Evolutionary conservation across 805 yeast genomes (phyloP), one percentile per base, ranked within the genome.

Genomic region (Blastobotrys americana): DNA sequence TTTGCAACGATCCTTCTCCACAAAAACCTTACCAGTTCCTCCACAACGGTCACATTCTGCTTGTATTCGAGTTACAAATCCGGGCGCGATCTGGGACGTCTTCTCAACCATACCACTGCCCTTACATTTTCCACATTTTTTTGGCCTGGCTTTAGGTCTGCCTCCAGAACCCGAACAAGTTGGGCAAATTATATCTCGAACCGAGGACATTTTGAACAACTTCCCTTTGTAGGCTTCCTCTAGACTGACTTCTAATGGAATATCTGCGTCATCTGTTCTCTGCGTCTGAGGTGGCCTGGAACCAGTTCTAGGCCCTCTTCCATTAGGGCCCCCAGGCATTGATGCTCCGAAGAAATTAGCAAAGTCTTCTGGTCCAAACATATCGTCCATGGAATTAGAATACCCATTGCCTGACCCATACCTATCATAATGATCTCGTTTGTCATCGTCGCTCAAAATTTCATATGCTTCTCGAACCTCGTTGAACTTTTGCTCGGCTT

Each of bases 401-500:
- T 27, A 70, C 65, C 52, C 53, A n/a, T 41, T 36, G 10, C 51
- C 51, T 25, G 51, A 46, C 4, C 66, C 66, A 41, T 48, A 57
- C 42, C 39, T 65, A 65, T 52, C 77, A 49, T 68, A 68, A 9
- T 55, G 49, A 19, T 53, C 52, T 15, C 70, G 51, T 39, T 49
- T 43, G 5, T 53, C 56, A 34, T 63, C 94, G 60, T 89, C 95
- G 22, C 78, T 76, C 47, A 90, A 66, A 2, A 83, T 68, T 58
- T 87, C 95, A 60, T 90, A 90, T 0, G 97, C 97, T 49, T 82
- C 83, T 16, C 82, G 74, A 46, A 90, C 76, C 55, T 82, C 89
- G 61, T 90, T 90, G 65, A 90, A 90, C 58, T 73, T 76, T 49
- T 74, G 68, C 63, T 87, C 97, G 2, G 95, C 84, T 16, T 69